phyloP scores from a whole-genome alignment of 2,329 filamentous ascomycete genomes.

The Botryosphaeria agaves region DNA sequence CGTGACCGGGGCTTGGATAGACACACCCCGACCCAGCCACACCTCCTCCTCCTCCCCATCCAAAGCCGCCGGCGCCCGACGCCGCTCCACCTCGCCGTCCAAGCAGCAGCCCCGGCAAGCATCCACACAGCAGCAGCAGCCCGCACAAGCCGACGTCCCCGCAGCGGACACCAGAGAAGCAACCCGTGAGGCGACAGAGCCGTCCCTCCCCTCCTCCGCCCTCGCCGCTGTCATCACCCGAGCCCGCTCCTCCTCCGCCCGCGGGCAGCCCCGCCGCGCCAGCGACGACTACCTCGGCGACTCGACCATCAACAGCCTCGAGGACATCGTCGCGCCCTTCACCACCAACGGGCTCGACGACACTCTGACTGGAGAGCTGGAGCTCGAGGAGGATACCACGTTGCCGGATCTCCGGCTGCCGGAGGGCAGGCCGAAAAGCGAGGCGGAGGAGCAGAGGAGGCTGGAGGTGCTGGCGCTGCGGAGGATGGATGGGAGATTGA shows the following conservation, averaged over 20 bases:
- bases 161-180: background rate
- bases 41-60: background rate
- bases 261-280: constrained; percentile 3
- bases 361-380: constrained; percentile 6
- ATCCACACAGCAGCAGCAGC: background rate
- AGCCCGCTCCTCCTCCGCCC: constrained; percentile 16
- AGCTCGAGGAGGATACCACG: constrained; percentile 17
- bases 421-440: constrained; percentile 14
- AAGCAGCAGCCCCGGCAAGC: background rate
- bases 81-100: background rate
- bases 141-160: background rate
- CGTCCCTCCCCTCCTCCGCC: constrained; percentile 4
- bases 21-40: constrained; percentile 19
- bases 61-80: background rate
- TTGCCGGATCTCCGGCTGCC: constrained; percentile 13
- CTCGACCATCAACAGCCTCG: constrained; percentile 28
- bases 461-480: constrained; percentile 24
- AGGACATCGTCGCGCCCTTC: constrained; percentile 21
- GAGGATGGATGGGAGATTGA: constrained; percentile 22
- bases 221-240: constrained; percentile 13
- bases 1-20: constrained; percentile 30
- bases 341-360: constrained; percentile 1
- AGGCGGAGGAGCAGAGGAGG: constrained; percentile 22
- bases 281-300: constrained; percentile 21
- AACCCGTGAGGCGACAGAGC: constrained; percentile 1